Conservation (phyloP, 768 basidiomycete species). For the Dacryopinax primogenitus region DNA sequence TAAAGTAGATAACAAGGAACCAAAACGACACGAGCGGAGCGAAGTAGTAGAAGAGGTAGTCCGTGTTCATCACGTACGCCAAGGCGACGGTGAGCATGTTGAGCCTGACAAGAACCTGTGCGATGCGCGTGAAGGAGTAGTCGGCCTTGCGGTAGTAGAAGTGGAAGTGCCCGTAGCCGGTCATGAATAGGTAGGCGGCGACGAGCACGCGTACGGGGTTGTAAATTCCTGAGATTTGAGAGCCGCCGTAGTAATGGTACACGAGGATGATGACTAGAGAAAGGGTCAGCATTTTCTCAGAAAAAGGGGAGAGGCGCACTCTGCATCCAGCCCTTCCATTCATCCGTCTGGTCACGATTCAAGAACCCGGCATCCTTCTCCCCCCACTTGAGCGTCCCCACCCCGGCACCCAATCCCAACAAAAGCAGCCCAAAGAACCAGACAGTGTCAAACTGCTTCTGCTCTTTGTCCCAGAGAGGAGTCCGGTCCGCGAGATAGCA, state of each 20-base stretch:
- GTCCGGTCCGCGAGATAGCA: conserved; percentile 77
- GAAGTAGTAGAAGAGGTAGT: conserved; percentile 86
- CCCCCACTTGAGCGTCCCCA: conserved; percentile 50
- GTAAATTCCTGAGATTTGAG: conserved; percentile 83
- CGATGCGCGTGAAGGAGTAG: conserved; percentile 64
- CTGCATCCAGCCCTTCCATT: conserved; percentile 99
- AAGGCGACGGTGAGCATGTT: conserved; percentile 73
- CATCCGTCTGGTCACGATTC: conserved; percentile 86
- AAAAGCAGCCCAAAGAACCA: conserved; percentile 40
- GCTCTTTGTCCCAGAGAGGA: conserved; percentile 74
- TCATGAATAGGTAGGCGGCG: conserved; percentile 84
- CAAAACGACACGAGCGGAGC: conserved; percentile 81
- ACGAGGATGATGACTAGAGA: conserved; percentile 71
- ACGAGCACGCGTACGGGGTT: conserved; percentile 82
- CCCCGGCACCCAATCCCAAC: conserved; percentile 42
- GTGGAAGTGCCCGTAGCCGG: conserved; percentile 78
- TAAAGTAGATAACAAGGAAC: conserved; percentile 76
- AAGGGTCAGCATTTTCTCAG: neutral
- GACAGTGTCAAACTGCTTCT: conserved; percentile 61
- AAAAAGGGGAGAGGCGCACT: conserved; percentile 39
- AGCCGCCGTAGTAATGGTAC: conserved; percentile 85
- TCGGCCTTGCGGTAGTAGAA: conserved; percentile 86
- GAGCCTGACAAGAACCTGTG: conserved; percentile 65
- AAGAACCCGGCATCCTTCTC: conserved; percentile 81
- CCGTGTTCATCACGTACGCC: conserved; percentile 82